phyloP scores from a whole-genome alignment of 148 eudicot species.

The Chenopodium album region DNA sequence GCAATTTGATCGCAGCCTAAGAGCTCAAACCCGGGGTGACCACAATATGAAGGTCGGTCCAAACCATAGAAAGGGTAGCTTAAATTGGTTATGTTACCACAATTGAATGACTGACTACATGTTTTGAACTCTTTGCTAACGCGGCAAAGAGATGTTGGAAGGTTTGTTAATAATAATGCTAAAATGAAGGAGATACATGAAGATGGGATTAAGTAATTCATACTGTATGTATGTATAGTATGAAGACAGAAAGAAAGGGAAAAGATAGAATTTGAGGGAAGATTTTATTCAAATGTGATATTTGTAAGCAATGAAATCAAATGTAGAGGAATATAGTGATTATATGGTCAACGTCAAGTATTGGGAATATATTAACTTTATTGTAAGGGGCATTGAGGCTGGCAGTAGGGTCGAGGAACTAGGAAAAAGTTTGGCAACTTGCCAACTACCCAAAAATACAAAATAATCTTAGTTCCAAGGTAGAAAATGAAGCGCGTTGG shows the following conservation, averaged over 20 bases:
- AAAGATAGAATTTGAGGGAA: neutral
- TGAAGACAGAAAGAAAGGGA: neutral
- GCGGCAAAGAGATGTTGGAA: conserved; percentile 23
- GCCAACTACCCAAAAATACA: no score
- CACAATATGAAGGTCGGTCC: conserved; percentile 25
- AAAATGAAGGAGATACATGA: neutral
- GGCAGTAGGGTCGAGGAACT: no score
- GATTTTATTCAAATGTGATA: neutral
- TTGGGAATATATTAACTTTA: neutral
- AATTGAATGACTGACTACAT: conserved; percentile 25
- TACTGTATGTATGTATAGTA: neutral
- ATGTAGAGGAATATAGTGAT: neutral
- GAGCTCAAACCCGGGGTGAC: conserved; percentile 32
- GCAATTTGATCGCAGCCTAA: conserved; percentile 13
- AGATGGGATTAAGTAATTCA: conserved; percentile 6
- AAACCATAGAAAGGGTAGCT: conserved; percentile 28
- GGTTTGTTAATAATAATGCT: neutral
- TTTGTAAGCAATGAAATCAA: neutral
- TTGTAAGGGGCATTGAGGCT: no score
- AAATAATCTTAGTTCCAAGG: no score
- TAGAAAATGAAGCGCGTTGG: no score
- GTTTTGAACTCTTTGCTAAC: conserved; percentile 20
- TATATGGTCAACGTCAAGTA: neutral
- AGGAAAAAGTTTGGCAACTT: no score
- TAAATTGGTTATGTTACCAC: conserved; percentile 26